These are phyloP conservation scores for Xylaria grammica DNA, from an alignment of 495 filamentous ascomycete species.

Conservation along the genomic window DNA sequence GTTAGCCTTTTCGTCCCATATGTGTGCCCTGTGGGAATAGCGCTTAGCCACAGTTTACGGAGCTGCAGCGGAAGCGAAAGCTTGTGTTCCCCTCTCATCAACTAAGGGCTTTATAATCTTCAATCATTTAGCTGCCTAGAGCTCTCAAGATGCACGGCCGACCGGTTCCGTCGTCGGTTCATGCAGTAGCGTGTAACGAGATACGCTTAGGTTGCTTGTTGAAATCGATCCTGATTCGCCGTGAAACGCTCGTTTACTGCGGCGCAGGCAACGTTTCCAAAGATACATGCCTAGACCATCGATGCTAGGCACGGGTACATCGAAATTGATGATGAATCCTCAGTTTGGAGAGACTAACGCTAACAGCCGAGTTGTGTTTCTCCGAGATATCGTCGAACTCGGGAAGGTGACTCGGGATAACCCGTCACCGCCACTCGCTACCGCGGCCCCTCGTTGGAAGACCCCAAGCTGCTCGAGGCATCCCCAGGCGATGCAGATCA, in stretches of 20 bases:
- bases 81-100: background rate
- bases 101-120: no score
- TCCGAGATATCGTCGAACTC: background rate
- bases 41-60: background rate
- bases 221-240: slow-evolving; percentile 5
- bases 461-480: background rate
- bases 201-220: background rate
- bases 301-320: background rate
- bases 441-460: background rate
- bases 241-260: background rate
- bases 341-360: background rate
- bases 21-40: background rate
- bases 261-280: slow-evolving; percentile 6
- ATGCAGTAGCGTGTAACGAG: background rate
- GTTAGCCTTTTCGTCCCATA: background rate
- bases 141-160: background rate
- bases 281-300: slow-evolving; percentile 2
- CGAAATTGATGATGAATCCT: background rate
- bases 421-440: background rate
- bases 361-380: background rate
- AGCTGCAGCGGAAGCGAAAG: background rate
- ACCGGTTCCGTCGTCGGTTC: background rate
- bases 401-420: background rate
- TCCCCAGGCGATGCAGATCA: background rate
- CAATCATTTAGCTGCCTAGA: background rate